Conservation (phyloP, 2,329 filamentous ascomycete genomes). For the Fusarium goolgardi region DNA sequence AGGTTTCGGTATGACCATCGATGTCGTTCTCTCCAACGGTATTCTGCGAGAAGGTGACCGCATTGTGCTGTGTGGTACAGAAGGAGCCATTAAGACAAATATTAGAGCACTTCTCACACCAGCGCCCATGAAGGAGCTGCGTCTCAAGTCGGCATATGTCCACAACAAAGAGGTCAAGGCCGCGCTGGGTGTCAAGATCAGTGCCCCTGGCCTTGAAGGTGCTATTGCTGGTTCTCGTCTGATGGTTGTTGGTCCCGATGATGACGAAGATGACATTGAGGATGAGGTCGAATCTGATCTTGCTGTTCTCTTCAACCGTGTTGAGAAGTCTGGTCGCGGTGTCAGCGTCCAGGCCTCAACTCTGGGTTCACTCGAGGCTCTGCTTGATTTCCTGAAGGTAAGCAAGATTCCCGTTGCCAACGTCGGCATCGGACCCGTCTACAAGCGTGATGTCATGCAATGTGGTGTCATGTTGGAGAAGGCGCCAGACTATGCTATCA, state of each 20-base stretch:
- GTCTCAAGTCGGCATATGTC: slow-evolving; percentile 95
- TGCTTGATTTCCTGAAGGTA: slow-evolving; percentile 94
- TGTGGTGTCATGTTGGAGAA: slow-evolving; percentile 97
- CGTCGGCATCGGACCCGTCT: slow-evolving; percentile 96
- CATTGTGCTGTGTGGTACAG: slow-evolving; percentile 95
- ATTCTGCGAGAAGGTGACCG: slow-evolving; percentile 93
- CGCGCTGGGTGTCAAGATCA: slow-evolving; percentile 98
- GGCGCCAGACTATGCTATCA: slow-evolving; percentile 93
- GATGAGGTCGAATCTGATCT: slow-evolving; percentile 97
- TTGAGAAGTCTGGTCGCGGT: slow-evolving; percentile 91
- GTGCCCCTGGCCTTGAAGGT: slow-evolving; percentile 92
- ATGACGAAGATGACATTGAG: slow-evolving; percentile 96
- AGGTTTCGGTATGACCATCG: slow-evolving; percentile 98
- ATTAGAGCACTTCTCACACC: slow-evolving; percentile 95
- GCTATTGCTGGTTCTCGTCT: slow-evolving; percentile 96
- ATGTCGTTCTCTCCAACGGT: slow-evolving; percentile 96
- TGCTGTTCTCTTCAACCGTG: slow-evolving; percentile 88
- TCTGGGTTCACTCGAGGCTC: slow-evolving; percentile 92
- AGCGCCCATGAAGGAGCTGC: slow-evolving; percentile 90
- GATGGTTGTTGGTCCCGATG: slow-evolving; percentile 91
- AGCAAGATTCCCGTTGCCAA: slow-evolving; percentile 98
- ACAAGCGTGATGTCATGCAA: slow-evolving; percentile 97
- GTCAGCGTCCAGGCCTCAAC: slow-evolving; percentile 98
- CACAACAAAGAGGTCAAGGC: slow-evolving; percentile 99
- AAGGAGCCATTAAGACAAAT: slow-evolving; percentile 94